Conservation (phyloP, 768 basidiomycete genomes). For the Lentinula edodes region DNA sequence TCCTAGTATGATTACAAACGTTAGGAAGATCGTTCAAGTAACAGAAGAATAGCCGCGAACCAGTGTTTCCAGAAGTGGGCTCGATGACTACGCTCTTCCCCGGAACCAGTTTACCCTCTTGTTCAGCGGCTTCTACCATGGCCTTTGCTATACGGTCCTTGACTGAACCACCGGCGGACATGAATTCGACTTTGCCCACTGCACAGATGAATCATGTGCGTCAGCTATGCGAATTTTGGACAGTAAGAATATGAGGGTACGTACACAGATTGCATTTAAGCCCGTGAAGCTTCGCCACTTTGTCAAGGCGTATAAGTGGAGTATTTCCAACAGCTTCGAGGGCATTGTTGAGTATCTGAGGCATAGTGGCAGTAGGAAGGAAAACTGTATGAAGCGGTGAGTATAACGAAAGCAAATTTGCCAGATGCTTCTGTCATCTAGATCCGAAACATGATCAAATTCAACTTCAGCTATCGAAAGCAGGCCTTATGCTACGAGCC, state of each 20-base stretch:
- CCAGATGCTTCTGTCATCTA: background rate
- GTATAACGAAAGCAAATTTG: background rate
- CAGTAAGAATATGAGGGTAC: constrained; percentile 21
- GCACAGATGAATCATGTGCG: background rate
- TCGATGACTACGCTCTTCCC: constrained; percentile 93
- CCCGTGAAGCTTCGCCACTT: constrained; percentile 65
- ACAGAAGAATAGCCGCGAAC: constrained; percentile 33
- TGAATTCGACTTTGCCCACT: constrained; percentile 91
- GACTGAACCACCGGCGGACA: constrained; percentile 88
- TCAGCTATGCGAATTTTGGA: background rate
- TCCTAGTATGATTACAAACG: constrained; percentile 36
- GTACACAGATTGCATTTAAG: constrained; percentile 86
- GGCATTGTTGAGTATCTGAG: constrained; percentile 66
- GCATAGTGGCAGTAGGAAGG: background rate
- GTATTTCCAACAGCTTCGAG: constrained; percentile 88
- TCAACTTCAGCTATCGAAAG: too few species aligned
- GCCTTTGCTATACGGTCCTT: constrained; percentile 96
- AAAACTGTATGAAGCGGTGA: background rate
- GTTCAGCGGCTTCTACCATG: constrained; percentile 95
- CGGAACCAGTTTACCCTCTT: constrained; percentile 76
- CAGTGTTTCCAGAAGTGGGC: constrained; percentile 94
- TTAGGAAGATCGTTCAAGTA: background rate
- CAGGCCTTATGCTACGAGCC: too few species aligned
- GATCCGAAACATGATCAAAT: too few species aligned
- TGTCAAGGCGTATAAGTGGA: constrained; percentile 82